Base-by-base conservation (phyloP, 768 basidiomycete species). In the Lactarius quietus region DNA sequence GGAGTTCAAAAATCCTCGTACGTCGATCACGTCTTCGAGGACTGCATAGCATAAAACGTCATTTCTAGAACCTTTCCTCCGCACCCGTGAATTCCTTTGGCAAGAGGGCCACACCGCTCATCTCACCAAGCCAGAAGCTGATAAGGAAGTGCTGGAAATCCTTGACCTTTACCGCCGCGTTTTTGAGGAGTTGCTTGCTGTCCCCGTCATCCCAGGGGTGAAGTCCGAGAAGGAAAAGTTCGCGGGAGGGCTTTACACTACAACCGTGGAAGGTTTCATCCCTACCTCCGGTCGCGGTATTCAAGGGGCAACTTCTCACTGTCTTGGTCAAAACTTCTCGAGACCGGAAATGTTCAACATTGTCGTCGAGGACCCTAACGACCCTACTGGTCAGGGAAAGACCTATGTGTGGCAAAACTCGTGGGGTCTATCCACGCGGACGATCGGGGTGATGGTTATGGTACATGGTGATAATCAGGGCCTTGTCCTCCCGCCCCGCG, bases 141-240 rank as follows among this genome's bases (percentile, higher is more conserved):
- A 93, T 72, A 80, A 78, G 58, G 97, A 98, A 78, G 97, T 98
- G 18, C 86, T 83, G 23, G 84, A 96, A 63, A 98, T 99, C 71
- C 89, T 99, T 71, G 95, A 97, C 62, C 87, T 98, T 67, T 99
- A 99, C 79, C 88, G 92, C 38, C 89, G 87, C 63, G 92, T 98
- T 9, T 99, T 95, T 78, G 93, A 96, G 76, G 97, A 99, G 67
- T 86, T 99, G 29, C 88, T 99, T 57, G 97, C 96, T 45, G 93
- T 99, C 48, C 97, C 97, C 52, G 95, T 98, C 79, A 90, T 98
- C 69, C 92, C 92, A 6, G 97, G 96, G 65, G 80, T 97, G 76
- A 99, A 99, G 76, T 97, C 95, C 15, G 95, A 97, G 74, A 99
- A 99, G 78, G 97, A 99, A 78, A 98, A 98, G 77, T 99, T 99